Conservation (phyloP, 2,329 filamentous ascomycete species). For the Rhexocercosporidium sp. region DNA sequence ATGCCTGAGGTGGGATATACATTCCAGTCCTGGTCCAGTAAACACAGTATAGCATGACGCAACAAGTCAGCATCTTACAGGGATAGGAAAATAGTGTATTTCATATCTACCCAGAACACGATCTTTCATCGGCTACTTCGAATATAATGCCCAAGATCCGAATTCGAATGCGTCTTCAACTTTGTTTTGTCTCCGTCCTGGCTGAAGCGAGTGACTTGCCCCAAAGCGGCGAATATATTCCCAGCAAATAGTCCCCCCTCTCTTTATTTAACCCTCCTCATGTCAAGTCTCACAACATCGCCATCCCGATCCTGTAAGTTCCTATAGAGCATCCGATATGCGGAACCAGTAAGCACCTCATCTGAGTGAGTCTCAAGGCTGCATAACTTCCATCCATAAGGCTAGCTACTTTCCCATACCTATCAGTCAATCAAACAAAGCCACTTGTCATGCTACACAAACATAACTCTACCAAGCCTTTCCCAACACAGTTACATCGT, state of each 20-base stretch:
- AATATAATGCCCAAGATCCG: too few species aligned
- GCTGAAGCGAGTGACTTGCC: neutral
- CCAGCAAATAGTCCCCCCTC: neutral
- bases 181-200: neutral
- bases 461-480: too few species aligned
- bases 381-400: neutral
- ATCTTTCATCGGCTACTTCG: too few species aligned
- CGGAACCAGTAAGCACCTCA: neutral
- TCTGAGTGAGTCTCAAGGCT: neutral
- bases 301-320: neutral
- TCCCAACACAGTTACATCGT: neutral
- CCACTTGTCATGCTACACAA: neutral
- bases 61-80: neutral
- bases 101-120: too few species aligned
- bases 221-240: neutral
- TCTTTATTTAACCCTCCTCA: neutral
- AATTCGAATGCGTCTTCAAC: too few species aligned
- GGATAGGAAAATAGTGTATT: too few species aligned
- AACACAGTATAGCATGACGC: neutral
- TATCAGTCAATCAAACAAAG: neutral
- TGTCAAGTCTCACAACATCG: neutral
- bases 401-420: neutral
- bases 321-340: neutral
- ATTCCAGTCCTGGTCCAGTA: neutral
- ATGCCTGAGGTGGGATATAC: neutral